Evolutionary conservation across 2,329 filamentous ascomycete species (phyloP).

Genomic region (Penicillium sp.): DNA sequence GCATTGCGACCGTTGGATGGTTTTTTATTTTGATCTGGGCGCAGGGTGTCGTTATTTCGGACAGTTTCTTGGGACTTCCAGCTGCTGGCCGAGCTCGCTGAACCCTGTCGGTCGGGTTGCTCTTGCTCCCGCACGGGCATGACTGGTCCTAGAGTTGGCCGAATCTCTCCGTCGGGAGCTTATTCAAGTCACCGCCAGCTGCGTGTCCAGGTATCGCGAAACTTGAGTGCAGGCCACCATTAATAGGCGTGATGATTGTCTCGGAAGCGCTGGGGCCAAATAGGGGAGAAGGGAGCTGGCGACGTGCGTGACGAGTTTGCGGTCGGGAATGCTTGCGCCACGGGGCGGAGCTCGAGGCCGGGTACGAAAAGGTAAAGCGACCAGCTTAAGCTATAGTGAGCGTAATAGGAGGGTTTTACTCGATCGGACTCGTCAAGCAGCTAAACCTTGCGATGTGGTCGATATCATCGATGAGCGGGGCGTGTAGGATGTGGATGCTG

Average conservation of each 20-base stretch:
- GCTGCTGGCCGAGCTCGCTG: slow-evolving; percentile 44
- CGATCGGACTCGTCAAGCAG: not conserved
- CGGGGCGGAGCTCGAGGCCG: slow-evolving; percentile 15
- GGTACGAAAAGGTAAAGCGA: slow-evolving; percentile 1
- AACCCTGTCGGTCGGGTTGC: slow-evolving; percentile 40
- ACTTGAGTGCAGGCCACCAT: slow-evolving; percentile 22
- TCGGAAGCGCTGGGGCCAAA: slow-evolving; percentile 4
- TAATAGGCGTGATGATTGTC: slow-evolving; percentile 18
- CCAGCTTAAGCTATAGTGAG: not conserved
- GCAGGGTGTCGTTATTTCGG: slow-evolving; percentile 31
- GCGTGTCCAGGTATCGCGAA: slow-evolving; percentile 15
- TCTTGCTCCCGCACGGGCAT: slow-evolving; percentile 41
- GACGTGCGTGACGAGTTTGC: slow-evolving; percentile 10
- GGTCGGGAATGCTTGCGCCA: slow-evolving; percentile 15
- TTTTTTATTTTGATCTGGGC: slow-evolving; percentile 23
- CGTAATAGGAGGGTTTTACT: not conserved
- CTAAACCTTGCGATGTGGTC: not conserved
- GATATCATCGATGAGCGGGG: slow-evolving; percentile 13
- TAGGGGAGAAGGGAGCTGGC: slow-evolving; percentile 7
- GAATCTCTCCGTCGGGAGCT: slow-evolving; percentile 23
- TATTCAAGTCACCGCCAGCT: slow-evolving; percentile 27
- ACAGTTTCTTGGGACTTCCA: slow-evolving; percentile 45
- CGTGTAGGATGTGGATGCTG: slow-evolving; percentile 2
- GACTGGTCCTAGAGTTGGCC: slow-evolving; percentile 23
- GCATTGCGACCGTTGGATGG: slow-evolving; percentile 29